These are phyloP conservation scores for Tolypocladium paradoxum DNA, from an alignment of 2,329 filamentous ascomycete genomes.

Conservation along the genomic window DNA sequence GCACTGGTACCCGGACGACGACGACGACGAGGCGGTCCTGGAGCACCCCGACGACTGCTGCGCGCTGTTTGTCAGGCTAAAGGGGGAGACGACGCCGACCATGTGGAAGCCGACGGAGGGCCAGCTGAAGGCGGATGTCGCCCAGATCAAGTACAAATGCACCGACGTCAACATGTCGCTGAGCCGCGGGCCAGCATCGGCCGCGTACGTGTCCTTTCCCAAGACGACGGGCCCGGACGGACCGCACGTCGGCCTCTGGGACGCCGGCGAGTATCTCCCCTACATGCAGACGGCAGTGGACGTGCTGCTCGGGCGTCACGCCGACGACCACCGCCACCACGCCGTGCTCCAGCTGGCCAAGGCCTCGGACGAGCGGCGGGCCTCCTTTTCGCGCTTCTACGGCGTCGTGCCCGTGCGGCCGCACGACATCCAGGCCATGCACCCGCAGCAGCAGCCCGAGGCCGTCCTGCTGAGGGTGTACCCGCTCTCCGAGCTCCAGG, in stretches of 20 bases:
- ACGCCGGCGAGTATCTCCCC: slow-evolving; percentile 14
- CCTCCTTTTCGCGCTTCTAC: background rate
- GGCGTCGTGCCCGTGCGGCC: background rate
- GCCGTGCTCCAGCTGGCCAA: slow-evolving; percentile 7
- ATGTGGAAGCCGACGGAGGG: slow-evolving; percentile 11
- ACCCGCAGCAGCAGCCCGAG: background rate
- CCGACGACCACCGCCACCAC: slow-evolving; percentile 1
- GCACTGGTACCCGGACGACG: background rate
- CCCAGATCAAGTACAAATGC: background rate
- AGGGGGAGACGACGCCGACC: background rate
- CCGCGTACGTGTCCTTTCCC: background rate
- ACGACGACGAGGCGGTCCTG: background rate
- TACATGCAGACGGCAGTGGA: slow-evolving; percentile 14
- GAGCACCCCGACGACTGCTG: background rate
- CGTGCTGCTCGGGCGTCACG: slow-evolving; percentile 11
- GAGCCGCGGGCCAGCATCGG: background rate
- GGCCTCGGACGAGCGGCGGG: background rate
- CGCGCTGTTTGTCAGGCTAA: slow-evolving; percentile 12
- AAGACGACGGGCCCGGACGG: background rate
- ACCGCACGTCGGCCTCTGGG: slow-evolving; percentile 6
- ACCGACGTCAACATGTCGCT: background rate
- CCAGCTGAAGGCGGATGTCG: slow-evolving; percentile 8
- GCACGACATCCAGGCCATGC: background rate
- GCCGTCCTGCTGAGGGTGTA: background rate
- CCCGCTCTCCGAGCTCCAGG: background rate